phyloP scores from a whole-genome alignment of 116 monocot species.

The Cymodocea nodosa region DNA sequence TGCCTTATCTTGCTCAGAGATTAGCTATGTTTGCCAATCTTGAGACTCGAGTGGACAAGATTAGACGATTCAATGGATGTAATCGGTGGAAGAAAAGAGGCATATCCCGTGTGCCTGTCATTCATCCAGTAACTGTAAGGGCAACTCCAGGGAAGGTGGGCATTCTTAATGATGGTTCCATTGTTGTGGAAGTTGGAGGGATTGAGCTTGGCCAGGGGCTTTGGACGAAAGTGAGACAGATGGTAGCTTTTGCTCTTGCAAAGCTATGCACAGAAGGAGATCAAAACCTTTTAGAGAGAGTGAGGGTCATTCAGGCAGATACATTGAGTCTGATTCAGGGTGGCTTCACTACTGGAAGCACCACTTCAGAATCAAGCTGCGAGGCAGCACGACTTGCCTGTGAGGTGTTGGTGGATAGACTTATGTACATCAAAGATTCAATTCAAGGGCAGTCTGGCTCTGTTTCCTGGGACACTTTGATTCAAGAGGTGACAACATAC shows the following conservation, averaged over 20 bases:
- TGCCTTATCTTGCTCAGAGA: slow-evolving; percentile 40
- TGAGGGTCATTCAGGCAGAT: slow-evolving; percentile 75
- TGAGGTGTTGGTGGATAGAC: slow-evolving; percentile 44
- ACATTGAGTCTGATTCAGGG: slow-evolving; percentile 77
- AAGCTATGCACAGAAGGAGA: slow-evolving; percentile 33
- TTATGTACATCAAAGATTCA: slow-evolving; percentile 40
- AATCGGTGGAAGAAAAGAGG: slow-evolving; percentile 65
- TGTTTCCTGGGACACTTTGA: slow-evolving; percentile 56
- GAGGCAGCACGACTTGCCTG: slow-evolving; percentile 72
- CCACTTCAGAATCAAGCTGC: slow-evolving; percentile 79
- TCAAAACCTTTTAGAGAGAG: slow-evolving; percentile 38
- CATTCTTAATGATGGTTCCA: slow-evolving; percentile 64
- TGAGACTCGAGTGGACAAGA: slow-evolving; percentile 18
- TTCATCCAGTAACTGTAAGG: slow-evolving; percentile 24
- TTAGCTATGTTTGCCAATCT: slow-evolving; percentile 26
- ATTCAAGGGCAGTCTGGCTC: slow-evolving; percentile 24
- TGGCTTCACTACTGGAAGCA: slow-evolving; percentile 69
- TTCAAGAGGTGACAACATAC: slow-evolving; percentile 37
- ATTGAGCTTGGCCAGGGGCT: slow-evolving; percentile 83
- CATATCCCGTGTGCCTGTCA: slow-evolving; percentile 58
- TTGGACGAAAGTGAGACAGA: slow-evolving; percentile 93
- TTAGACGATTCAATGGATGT: slow-evolving; percentile 35
- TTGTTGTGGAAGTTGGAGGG: slow-evolving; percentile 86
- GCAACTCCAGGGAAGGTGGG: slow-evolving; percentile 63
- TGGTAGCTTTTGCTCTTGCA: slow-evolving; percentile 67